A percentile compares a stretch with the other conserved stretches of the same genome.
Conservation (phyloP, 805 yeast species). For the Metahyphopichia silvanorum region DNA sequence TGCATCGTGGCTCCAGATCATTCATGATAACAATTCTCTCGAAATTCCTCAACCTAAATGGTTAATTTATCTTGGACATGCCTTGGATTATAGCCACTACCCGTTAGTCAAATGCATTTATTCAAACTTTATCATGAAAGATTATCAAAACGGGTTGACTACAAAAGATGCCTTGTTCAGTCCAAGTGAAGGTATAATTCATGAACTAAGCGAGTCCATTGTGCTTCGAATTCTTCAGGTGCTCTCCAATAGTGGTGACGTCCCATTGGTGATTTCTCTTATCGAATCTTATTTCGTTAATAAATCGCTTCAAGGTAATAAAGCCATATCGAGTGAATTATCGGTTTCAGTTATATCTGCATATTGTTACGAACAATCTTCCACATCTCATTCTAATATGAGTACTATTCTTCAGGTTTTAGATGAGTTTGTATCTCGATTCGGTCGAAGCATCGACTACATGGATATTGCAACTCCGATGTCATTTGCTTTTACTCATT, state of each 20-base stretch:
- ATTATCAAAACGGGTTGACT: conserved; percentile 16
- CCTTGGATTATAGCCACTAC: conserved; percentile 22
- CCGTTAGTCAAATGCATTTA: conserved; percentile 24
- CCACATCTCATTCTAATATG: not conserved
- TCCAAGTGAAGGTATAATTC: conserved; percentile 3
- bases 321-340: conserved; percentile 29
- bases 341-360: conserved; percentile 31
- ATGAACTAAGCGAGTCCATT: conserved; percentile 15
- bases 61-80: conserved; percentile 20
- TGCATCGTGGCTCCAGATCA: conserved; percentile 8
- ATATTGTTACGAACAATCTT: conserved; percentile 21
- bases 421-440: too few species aligned
- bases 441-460: too few species aligned
- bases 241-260: conserved; percentile 35
- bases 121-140: conserved; percentile 27
- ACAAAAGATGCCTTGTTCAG: conserved; percentile 22
- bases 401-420: too few species aligned
- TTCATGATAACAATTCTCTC: conserved; percentile 4
- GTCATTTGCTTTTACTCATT: too few species aligned
- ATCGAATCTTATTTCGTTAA: conserved; percentile 37
- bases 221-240: conserved; percentile 26
- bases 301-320: conserved; percentile 27
- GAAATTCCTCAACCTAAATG: conserved; percentile 13
- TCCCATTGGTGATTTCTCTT: conserved; percentile 26
- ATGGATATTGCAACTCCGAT: too few species aligned